phyloP scores from a whole-genome alignment of 768 basidiomycete species.

The Lentinula detonsa region DNA sequence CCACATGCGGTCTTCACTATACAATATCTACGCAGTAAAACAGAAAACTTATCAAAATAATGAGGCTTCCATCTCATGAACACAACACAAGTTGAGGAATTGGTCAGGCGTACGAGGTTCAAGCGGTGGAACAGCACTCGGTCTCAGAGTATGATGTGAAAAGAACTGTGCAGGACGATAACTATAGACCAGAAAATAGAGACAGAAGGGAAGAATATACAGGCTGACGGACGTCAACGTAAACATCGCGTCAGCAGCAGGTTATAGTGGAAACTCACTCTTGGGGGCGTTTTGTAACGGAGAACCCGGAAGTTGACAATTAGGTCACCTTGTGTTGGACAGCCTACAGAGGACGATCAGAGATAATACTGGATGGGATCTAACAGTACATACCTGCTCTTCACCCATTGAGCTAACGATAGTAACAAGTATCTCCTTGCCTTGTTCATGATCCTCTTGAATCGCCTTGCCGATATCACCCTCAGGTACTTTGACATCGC shows the following conservation, averaged over 20 bases:
- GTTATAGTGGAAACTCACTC: conserved; percentile 14
- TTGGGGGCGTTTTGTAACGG: conserved; percentile 88
- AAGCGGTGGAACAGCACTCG: not conserved
- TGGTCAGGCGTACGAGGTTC: not conserved
- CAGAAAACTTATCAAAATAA: not conserved
- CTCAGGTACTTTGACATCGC: conserved; percentile 94
- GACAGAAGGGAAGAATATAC: not conserved
- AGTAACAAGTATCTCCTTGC: conserved; percentile 85
- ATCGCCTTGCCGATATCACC: conserved; percentile 74
- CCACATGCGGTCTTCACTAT: not conserved
- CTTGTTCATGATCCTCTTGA: conserved; percentile 63
- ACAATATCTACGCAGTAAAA: not conserved
- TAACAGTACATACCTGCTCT: conserved; percentile 54
- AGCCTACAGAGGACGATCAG: conserved; percentile 35
- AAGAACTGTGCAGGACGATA: conserved; percentile 1
- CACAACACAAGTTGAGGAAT: not conserved
- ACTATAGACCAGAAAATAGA: conserved; percentile 1
- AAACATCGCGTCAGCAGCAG: not conserved
- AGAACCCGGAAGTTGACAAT: not conserved
- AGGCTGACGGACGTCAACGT: not conserved
- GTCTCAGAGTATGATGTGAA: not conserved
- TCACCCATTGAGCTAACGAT: conserved; percentile 88
- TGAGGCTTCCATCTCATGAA: not conserved
- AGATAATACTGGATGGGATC: not conserved
- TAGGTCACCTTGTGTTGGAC: conserved; percentile 26